These are phyloP conservation scores for Zychaea mexicana DNA, from an alignment of 371 early-diverging fungal species.

Conservation along the genomic window DNA sequence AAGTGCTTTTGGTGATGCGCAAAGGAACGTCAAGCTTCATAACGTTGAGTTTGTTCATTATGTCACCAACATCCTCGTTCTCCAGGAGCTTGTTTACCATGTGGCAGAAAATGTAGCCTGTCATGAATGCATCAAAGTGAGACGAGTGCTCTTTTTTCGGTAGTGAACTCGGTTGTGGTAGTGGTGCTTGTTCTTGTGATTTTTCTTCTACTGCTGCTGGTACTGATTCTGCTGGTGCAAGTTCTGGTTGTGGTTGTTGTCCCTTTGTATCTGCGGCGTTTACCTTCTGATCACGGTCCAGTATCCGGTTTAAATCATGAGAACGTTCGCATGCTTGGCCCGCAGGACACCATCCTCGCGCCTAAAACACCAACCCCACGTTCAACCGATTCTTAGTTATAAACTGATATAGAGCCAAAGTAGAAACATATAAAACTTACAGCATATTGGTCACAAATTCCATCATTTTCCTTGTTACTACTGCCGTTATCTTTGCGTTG, in stretches of 20 bases:
- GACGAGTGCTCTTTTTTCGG: slow-evolving; percentile 70
- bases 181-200: background rate
- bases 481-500: slow-evolving; percentile 6
- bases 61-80: slow-evolving; percentile 13
- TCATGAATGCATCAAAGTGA: slow-evolving; percentile 94
- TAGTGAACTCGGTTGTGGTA: background rate
- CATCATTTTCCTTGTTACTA: slow-evolving; percentile 17
- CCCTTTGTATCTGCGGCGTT: background rate
- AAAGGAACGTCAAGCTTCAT: slow-evolving; percentile 72
- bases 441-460: slow-evolving; percentile 72
- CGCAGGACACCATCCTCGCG: slow-evolving; percentile 72
- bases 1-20: slow-evolving; percentile 58
- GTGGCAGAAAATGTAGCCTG: slow-evolving; percentile 80
- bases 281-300: slow-evolving; percentile 62
- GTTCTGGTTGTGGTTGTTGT: background rate
- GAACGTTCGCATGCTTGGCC: slow-evolving; percentile 64
- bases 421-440: slow-evolving; percentile 38
- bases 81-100: slow-evolving; percentile 30
- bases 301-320: slow-evolving; percentile 81
- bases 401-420: background rate
- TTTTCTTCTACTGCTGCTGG: background rate
- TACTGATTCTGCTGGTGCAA: background rate
- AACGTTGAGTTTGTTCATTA: slow-evolving; percentile 69
- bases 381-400: background rate
- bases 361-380: slow-evolving; percentile 27